phyloP scores from a whole-genome alignment of 345 rosid genomes.

The Eucalyptus urophylla region DNA sequence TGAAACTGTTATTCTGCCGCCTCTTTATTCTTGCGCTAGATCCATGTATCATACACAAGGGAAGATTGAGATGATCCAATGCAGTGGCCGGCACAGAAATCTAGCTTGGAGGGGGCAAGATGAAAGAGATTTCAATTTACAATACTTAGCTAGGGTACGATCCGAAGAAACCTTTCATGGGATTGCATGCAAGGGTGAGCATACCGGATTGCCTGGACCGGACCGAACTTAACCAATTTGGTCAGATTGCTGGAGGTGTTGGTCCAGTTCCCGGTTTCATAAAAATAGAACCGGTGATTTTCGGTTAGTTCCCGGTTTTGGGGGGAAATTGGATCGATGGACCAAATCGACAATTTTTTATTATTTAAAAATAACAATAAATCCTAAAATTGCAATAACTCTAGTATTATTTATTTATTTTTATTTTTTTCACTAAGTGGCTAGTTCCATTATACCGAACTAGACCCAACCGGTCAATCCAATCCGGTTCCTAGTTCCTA shows the following conservation, averaged over 20 bases:
- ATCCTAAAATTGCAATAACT: too few relatives aligned
- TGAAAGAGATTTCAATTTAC: background rate
- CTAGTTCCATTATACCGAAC: fast-evolving
- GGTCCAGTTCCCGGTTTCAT: fast-evolving
- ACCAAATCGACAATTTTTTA: too few relatives aligned
- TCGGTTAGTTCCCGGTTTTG: fast-evolving
- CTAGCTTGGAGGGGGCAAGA: background rate
- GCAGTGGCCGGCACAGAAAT: background rate
- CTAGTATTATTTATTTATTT: too few relatives aligned
- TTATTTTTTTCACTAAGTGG: too few relatives aligned
- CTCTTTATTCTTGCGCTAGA: background rate
- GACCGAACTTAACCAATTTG: fast-evolving
- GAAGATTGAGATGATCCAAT: background rate
- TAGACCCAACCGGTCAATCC: fast-evolving
- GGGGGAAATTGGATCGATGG: fast-evolving
- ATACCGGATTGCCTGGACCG: fast-evolving
- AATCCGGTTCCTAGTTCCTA: too few relatives aligned
- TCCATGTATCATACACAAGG: background rate
- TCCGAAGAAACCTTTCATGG: background rate
- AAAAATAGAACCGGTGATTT: fast-evolving
- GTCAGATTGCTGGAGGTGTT: fast-evolving
- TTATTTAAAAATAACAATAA: too few relatives aligned
- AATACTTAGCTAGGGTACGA: background rate
- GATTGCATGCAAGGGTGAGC: background rate
- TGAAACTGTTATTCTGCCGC: background rate